A percentile compares a stretch with the other conserved stretches of the same genome.
phyloP scores from a whole-genome alignment of 768 basidiomycete species.

The Heimioporus sp. region DNA sequence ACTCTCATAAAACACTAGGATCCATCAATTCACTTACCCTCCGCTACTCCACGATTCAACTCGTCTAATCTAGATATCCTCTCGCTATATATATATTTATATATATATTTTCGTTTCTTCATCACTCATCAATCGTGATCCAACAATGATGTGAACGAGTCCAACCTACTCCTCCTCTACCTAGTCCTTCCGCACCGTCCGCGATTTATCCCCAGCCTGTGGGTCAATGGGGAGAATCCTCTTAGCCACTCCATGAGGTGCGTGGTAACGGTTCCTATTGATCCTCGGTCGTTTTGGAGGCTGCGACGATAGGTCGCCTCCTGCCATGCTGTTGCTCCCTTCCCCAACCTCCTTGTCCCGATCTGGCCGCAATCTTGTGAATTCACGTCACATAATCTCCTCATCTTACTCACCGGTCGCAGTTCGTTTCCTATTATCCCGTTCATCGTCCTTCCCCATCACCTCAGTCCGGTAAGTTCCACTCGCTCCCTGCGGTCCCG shows the following conservation, averaged over 20 bases:
- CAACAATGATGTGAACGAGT: not conserved
- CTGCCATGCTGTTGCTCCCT: conserved; percentile 30
- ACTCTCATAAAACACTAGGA: conserved; percentile 64
- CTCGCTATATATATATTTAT: too few species aligned
- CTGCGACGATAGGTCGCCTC: conserved; percentile 38
- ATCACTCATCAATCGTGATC: too few species aligned
- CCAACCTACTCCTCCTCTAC: conserved; percentile 11
- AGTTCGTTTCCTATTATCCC: conserved; percentile 67
- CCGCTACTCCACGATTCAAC: conserved; percentile 43
- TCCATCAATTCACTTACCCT: not conserved
- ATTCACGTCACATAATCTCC: not conserved
- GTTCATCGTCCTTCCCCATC: conserved; percentile 57
- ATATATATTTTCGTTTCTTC: too few species aligned
- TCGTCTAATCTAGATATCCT: conserved; percentile 31
- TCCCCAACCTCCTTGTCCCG: conserved; percentile 59
- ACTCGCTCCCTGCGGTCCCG: conserved; percentile 40
- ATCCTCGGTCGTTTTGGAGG: conserved; percentile 62
- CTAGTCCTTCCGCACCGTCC: conserved; percentile 54
- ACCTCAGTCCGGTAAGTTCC: conserved; percentile 45
- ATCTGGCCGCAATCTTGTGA: conserved; percentile 37
- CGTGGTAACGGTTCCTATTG: conserved; percentile 49
- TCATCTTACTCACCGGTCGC: conserved; percentile 51
- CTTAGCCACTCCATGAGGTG: conserved; percentile 47
- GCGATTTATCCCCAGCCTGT: conserved; percentile 54
- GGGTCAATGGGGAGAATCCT: conserved; percentile 64